Evolutionary conservation across 805 yeast genomes (phyloP).

Genomic region (Hanseniaspora occidentalis): DNA sequence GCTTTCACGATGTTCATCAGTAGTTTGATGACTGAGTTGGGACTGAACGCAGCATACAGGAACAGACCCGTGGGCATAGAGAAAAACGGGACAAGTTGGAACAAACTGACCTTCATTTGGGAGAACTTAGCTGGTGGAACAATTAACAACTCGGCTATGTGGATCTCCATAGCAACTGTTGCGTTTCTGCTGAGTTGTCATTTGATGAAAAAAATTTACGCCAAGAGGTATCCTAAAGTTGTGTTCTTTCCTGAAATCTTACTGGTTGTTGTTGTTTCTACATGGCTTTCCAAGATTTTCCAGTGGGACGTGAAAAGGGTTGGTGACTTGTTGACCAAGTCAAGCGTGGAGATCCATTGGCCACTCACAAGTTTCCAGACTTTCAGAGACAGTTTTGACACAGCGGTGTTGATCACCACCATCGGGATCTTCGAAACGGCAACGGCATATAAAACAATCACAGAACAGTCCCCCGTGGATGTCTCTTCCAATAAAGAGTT

Average conservation of each 20-base stretch:
- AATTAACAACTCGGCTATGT: conserved; percentile 2
- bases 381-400: conserved; percentile 6
- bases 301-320: conserved; percentile 5
- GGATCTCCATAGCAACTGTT: conserved; percentile 2
- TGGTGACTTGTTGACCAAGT: conserved; percentile 4
- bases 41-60: background rate
- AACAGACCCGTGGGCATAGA: background rate
- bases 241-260: conserved; percentile 6
- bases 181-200: conserved; percentile 4
- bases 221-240: conserved; percentile 2
- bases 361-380: conserved; percentile 2
- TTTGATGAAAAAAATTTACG: conserved; percentile 2
- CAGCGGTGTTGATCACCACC: conserved; percentile 3
- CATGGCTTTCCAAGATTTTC: background rate
- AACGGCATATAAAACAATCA: conserved; percentile 5
- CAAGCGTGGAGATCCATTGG: background rate
- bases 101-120: conserved; percentile 4
- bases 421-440: conserved; percentile 8
- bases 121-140: background rate
- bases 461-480: conserved; percentile 3
- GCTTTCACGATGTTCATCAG: conserved; percentile 6
- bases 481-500: conserved; percentile 7
- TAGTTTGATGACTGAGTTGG: conserved; percentile 3
- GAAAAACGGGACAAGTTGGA: conserved; percentile 5
- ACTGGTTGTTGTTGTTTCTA: conserved; percentile 4